Evolutionary conservation across 768 basidiomycete genomes (phyloP).

Genomic region (Collybia mongolica): DNA sequence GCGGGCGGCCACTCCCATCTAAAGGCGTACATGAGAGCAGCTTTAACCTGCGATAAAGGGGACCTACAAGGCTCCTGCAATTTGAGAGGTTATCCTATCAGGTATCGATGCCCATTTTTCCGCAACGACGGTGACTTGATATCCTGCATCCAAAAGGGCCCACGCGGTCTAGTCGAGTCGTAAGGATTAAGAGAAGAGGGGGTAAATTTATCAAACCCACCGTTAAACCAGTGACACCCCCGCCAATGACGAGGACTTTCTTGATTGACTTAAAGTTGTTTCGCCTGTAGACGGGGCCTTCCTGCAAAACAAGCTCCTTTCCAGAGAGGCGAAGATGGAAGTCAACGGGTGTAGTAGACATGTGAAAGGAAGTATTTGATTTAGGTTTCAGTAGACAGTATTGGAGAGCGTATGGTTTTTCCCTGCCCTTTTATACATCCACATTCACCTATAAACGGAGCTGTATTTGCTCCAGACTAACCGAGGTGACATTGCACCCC

Average conservation of each 20-base stretch:
- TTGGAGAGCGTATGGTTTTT: no score
- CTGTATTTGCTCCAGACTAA: no score
- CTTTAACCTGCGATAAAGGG: background rate
- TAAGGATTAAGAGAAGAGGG: background rate
- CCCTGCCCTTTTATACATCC: no score
- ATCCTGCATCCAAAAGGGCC: conserved; percentile 33
- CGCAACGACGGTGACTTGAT: conserved; percentile 31
- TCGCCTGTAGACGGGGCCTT: background rate
- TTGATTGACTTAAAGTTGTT: background rate
- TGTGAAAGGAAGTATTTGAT: no score
- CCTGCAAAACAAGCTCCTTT: conserved; percentile 3
- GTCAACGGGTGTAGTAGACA: background rate
- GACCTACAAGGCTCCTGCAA: conserved; percentile 26
- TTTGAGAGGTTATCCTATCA: conserved; percentile 22
- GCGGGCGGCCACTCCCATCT: conserved; percentile 39
- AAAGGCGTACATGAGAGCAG: background rate
- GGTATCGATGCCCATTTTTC: conserved; percentile 19
- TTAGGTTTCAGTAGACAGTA: no score
- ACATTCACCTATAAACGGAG: no score
- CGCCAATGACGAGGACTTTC: conserved; percentile 6
- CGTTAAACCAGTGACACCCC: conserved; percentile 8
- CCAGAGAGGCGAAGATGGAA: conserved; percentile 1
- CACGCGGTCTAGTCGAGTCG: conserved; percentile 19
- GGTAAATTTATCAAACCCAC: background rate
- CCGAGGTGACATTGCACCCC: no score